Evolutionary conservation across 73 alveolate species (phyloP), one percentile per base, ranked within the genome.

Genomic region (Paramecium caudatum): DNA sequence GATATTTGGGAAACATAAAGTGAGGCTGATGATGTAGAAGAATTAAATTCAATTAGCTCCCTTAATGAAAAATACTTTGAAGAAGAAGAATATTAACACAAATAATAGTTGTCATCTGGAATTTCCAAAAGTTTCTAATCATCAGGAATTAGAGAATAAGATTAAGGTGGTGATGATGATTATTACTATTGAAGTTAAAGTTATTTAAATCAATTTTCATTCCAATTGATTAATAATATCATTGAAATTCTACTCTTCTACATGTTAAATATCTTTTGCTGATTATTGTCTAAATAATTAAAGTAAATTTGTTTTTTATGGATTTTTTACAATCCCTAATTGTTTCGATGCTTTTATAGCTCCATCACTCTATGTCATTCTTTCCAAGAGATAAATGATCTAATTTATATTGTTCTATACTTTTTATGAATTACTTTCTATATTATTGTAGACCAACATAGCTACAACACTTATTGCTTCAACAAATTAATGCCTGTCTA

Each of bases 391-490:
- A 16, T 34, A 68, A 4, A 68, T 68, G 3, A 68, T 37, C 84
- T 68, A 4, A 68, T 3, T n/a, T 5, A 68, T 1, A 68, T 3
- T 13, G 13, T n/a, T 3, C 17, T n/a, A 10, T 68, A 68, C 84
- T 37, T 37, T 68, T 68, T 68, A 37, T 68, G 17, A 30, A 37
- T 68, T 34, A 33, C 21, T 43, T 17, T 37, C 34, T 9, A 68
- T 49, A 68, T 68, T 68, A n/a, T 68, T 32, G 36, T 68, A 68
- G 8, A 68, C 37, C 37, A 68, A 37, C 6, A 68, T 37, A 7
- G 84, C 84, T 68, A 68, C 34, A 0, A 68, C 50, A 68, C 84
- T 68, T 27, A 68, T 68, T 3, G 84, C 84, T 37, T 68, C 84
- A 3, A 68, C 84, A 68, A 68, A 68, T 68, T 68, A 68, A 13